Base-by-base conservation (phyloP, 2,329 filamentous ascomycete genomes). In the Trichoderma sp. region DNA sequence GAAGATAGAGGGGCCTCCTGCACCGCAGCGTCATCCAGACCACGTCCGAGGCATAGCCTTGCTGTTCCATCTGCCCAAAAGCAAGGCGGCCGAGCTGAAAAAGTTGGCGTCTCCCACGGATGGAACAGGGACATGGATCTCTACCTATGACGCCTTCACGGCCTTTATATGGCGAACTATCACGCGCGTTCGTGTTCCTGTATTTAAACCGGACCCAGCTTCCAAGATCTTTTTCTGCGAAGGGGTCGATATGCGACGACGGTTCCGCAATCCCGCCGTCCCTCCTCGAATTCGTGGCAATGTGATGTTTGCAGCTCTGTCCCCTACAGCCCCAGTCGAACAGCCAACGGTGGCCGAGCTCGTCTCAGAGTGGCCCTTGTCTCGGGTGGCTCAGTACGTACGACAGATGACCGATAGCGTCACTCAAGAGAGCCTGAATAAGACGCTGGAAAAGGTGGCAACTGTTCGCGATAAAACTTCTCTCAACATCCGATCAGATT, bases 161-260 rank as follows among this genome's bases (percentile, higher is more conserved):
- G 67, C 67, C 16, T 68, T 64, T 5, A 68, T 68, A 2, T 68
- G 67, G 67, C 67, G 67, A 1, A 1, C 59, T 5, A 13, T 68
- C 0, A 64, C 67, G 5, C 57, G 67, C 0, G 35, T 63, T 1
- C 43, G 67, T 1, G 59, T 59, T 27, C 67, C 57, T 19, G 16
- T 68, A 1, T 68, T 63, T 33, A 64, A 64, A 2, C 57, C 59
- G 0, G 43, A 68, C 3, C 57, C 49, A 3, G 6, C 29, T 1
- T 62, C 56, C 2, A 68, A 68, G 21, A 13, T 27, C 16, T 19
- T 68, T 14, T 53, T 47, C 3, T 5, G 6, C 27, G 47, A 68
- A 49, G 60, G 49, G 2, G 16, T 68, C 27, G 60, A 68, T 3
- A 68, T 68, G 67, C 57, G 67, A 6, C 52, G 60, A 16, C 67